phyloP scores from a whole-genome alignment of 1,139 yeast species.

The Hyphopichia wangnamkhiaoensis region DNA sequence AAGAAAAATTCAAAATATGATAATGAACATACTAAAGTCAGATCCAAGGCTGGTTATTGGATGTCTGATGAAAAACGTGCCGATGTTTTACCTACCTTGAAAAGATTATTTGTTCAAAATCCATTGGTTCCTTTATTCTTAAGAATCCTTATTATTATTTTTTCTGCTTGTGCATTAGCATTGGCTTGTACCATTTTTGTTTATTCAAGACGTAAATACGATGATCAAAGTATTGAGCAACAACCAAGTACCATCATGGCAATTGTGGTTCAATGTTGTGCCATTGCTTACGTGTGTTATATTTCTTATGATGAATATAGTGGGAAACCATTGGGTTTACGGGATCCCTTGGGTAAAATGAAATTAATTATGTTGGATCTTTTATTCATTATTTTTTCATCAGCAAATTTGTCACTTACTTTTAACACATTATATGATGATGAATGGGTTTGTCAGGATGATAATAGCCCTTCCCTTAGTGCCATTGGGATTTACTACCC shows the following conservation, averaged over 20 bases:
- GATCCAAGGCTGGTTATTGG: slow-evolving; percentile 67
- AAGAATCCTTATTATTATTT: slow-evolving; percentile 64
- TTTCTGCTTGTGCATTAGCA: slow-evolving; percentile 64
- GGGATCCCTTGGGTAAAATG: slow-evolving; percentile 82
- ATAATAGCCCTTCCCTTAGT: slow-evolving; percentile 21
- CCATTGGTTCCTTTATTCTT: slow-evolving; percentile 81
- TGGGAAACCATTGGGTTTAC: slow-evolving; percentile 86
- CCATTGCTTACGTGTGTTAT: slow-evolving; percentile 73
- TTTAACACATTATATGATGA: slow-evolving; percentile 80
- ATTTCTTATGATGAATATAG: slow-evolving; percentile 89
- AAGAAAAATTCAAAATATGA: slow-evolving; percentile 10
- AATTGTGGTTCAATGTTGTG: slow-evolving; percentile 76
- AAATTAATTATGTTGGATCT: slow-evolving; percentile 76
- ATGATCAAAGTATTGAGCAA: slow-evolving; percentile 55
- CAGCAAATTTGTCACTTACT: slow-evolving; percentile 84
- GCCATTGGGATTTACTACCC: slow-evolving; percentile 29
- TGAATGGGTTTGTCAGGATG: slow-evolving; percentile 72
- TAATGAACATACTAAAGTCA: slow-evolving; percentile 34
- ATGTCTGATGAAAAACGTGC: slow-evolving; percentile 64
- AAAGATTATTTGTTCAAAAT: slow-evolving; percentile 63
- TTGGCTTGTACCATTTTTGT: slow-evolving; percentile 66
- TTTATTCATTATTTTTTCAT: slow-evolving; percentile 85
- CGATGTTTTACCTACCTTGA: slow-evolving; percentile 63
- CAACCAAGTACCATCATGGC: slow-evolving; percentile 95
- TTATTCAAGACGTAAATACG: slow-evolving; percentile 40